Base-by-base conservation (phyloP, 2,329 filamentous ascomycete genomes). In the Septoria linicola region DNA sequence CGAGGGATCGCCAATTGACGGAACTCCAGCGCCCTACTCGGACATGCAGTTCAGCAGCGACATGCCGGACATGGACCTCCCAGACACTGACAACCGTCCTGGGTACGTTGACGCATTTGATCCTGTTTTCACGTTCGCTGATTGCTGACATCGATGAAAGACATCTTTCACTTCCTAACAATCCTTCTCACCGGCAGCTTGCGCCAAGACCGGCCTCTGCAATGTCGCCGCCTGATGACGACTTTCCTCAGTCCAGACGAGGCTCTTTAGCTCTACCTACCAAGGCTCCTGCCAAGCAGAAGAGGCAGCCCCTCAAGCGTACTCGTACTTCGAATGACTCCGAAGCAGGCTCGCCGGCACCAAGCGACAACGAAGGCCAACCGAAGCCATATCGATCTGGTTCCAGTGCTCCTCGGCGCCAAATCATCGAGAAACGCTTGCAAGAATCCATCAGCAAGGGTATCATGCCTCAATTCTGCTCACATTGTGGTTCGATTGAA, bases 401-500 rank as follows among this genome's bases (percentile, higher is more conserved):
- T 59, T 75, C 69, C 68, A 80, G 70, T 71, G 80, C 68, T 75
- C 84, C 77, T 80, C 87, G 78, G 78, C 85, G 73, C 69, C 87
- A 88, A 57, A 73, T 78, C 49, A 81, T 84, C 41, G 75, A 80
- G 57, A 74, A 79, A 19, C 76, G 76, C 42, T 67, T 84, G 17
- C 73, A 80, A 35, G 68, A 73, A 49, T 77, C 79, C 17, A 84
- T 97, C 47, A 78, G 79, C n/a, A 82, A 83, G 48, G 93, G 93
- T 4, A 81, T 90, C 59, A 86, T 91, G 76, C 93, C 93, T 0
- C 85, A 87, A 1, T 97, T 85, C 65, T 99, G 93, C 68, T 82
- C 82, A 57, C 96, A 97, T 63, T 99, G 93, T 63, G 93, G 93
- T 4, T 88, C 90, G 5, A 95, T 99, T 51, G 88, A 97, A 63